phyloP scores from a whole-genome alignment of 1,139 yeast genomes.

The Scheffersomyces titani region DNA sequence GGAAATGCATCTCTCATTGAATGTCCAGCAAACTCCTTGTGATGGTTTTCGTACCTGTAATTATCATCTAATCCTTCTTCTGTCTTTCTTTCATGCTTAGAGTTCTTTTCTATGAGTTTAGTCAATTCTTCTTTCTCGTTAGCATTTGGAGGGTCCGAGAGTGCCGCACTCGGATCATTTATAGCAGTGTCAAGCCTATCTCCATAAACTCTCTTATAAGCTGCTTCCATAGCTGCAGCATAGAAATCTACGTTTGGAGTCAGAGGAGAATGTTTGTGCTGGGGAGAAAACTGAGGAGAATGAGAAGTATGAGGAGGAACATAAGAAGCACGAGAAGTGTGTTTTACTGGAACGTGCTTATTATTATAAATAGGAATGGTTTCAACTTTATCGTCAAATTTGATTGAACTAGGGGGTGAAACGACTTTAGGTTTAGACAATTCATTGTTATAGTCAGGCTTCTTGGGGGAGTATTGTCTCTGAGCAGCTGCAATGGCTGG shows the following conservation, averaged over 20 bases:
- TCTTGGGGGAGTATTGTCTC: background rate
- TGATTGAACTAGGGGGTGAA: slow-evolving; percentile 31
- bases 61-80: slow-evolving; percentile 28
- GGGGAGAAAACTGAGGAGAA: slow-evolving; percentile 1
- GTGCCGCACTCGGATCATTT: background rate
- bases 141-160: slow-evolving; percentile 4
- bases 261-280: background rate
- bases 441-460: background rate
- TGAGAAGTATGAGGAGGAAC: background rate
- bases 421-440: slow-evolving; percentile 7
- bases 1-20: slow-evolving; percentile 32
- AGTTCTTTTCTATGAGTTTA: slow-evolving; percentile 8
- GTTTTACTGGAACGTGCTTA: background rate
- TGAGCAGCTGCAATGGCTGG: background rate
- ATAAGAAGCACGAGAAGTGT: background rate
- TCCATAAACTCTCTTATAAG: slow-evolving; percentile 44
- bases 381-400: slow-evolving; percentile 41
- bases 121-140: slow-evolving; percentile 1
- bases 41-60: slow-evolving; percentile 40
- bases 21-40: slow-evolving; percentile 37
- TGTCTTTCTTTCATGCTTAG: slow-evolving; percentile 8
- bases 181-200: slow-evolving; percentile 7
- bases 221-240: slow-evolving; percentile 43
- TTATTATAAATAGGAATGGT: slow-evolving; percentile 32
- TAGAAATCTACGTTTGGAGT: slow-evolving; percentile 21